phyloP scores from a whole-genome alignment of 106 monocot genomes.

The Dioscorea dumetorum region DNA sequence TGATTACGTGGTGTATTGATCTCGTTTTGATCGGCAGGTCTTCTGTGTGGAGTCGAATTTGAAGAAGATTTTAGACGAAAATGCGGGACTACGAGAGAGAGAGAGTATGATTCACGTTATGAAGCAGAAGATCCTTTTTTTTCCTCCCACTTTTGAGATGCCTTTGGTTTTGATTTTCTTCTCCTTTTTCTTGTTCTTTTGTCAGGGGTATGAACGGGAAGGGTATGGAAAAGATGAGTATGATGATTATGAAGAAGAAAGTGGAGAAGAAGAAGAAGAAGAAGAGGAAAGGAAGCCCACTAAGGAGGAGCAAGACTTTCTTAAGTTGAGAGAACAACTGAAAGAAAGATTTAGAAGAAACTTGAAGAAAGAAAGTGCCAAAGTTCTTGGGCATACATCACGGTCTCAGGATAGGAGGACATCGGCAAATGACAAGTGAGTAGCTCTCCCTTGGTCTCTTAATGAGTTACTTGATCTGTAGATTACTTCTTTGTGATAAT shows the following conservation, averaged over 20 bases:
- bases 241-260: conserved; percentile 47
- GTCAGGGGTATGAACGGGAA: conserved; percentile 15
- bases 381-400: conserved; percentile 3
- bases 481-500: too few relatives aligned
- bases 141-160: background rate
- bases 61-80: background rate
- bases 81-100: background rate
- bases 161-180: background rate
- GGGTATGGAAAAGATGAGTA: conserved; percentile 39
- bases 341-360: conserved; percentile 30
- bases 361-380: conserved; percentile 25
- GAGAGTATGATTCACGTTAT: background rate
- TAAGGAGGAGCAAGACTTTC: conserved; percentile 37
- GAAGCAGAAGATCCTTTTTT: background rate
- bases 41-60: background rate
- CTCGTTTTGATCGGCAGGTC: background rate
- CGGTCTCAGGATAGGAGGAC: conserved; percentile 6
- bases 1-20: too few relatives aligned
- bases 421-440: conserved; percentile 13
- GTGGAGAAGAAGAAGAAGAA: conserved; percentile 25
- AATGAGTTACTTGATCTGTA: too few relatives aligned
- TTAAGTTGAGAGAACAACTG: conserved; percentile 29
- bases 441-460: background rate
- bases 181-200: background rate
- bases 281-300: conserved; percentile 22